A percentile compares a stretch with the other conserved stretches of the same genome.
Evolutionary conservation across 257 asterid species (phyloP).

Genomic region (Rauvolfia tetraphylla): DNA sequence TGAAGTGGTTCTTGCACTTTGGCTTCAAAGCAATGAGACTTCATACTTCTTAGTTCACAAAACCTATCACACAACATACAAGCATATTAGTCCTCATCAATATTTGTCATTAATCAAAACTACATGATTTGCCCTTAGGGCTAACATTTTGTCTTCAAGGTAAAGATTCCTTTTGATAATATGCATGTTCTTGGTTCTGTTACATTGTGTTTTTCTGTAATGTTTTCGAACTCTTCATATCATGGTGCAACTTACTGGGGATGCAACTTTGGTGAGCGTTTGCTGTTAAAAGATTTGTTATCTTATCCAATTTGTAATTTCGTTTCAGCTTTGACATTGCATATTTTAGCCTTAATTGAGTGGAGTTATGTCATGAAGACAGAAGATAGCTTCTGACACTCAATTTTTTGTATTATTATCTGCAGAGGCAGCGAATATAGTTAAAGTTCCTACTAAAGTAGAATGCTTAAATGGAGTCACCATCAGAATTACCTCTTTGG

Average conservation of each 20-base stretch:
- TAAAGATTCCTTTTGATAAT: background rate
- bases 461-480: conserved; percentile 65
- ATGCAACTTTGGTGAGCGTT: background rate
- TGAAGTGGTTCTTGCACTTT: no score
- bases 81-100: no score
- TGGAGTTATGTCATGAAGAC: background rate
- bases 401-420: conserved; percentile 16
- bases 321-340: background rate
- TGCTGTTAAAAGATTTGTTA: background rate
- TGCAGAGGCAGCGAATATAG: conserved; percentile 69
- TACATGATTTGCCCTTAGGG: no score
- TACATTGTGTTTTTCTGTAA: background rate
- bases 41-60: no score
- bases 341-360: background rate
- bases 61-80: no score
- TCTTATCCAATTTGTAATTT: background rate
- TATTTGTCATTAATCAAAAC: no score
- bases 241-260: background rate
- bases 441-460: conserved; percentile 65
- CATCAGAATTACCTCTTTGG: conserved; percentile 60
- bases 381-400: background rate
- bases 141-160: no score
- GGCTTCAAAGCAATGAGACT: no score
- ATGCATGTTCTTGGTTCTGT: background rate
- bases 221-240: background rate